These are phyloP conservation scores for Sporisorium sorghi DNA, from an alignment of 1,284 basidiomycete species.

Conservation along the genomic window DNA sequence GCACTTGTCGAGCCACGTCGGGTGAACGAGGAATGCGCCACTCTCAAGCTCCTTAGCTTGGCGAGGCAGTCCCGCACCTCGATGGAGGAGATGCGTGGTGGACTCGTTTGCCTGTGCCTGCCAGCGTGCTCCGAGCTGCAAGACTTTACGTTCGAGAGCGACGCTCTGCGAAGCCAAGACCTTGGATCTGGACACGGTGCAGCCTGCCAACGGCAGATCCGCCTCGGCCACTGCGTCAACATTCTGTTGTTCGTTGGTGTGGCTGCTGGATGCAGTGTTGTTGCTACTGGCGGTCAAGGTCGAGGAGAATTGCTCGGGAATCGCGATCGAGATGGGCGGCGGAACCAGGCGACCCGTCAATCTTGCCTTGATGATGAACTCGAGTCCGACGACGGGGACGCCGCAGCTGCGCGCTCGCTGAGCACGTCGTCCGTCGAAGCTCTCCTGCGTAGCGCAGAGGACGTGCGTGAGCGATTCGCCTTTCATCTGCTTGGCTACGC, in stretches of 20 bases:
- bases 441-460: constrained; percentile 38
- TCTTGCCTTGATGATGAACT: constrained; percentile 35
- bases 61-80: constrained; percentile 24
- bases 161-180: constrained; percentile 25
- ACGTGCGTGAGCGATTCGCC: constrained; percentile 48
- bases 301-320: constrained; percentile 11
- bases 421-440: constrained; percentile 27
- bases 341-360: constrained; percentile 27
- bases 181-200: constrained; percentile 35
- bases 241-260: constrained; percentile 11
- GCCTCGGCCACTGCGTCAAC: no score
- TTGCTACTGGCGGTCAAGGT: constrained; percentile 11
- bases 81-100: constrained; percentile 42
- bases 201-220: constrained; percentile 30
- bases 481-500: constrained; percentile 33
- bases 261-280: constrained; percentile 16
- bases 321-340: constrained; percentile 12
- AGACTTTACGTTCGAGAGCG: constrained; percentile 36
- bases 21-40: constrained; percentile 34
- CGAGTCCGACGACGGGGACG: constrained; percentile 44
- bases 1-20: constrained; percentile 50
- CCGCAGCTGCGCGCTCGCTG: constrained; percentile 36
- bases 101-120: constrained; percentile 21
- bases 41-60: constrained; percentile 25
- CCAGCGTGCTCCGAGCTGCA: constrained; percentile 46